Base-by-base conservation (phyloP, 257 asterid species). In the Ballota nigra region DNA sequence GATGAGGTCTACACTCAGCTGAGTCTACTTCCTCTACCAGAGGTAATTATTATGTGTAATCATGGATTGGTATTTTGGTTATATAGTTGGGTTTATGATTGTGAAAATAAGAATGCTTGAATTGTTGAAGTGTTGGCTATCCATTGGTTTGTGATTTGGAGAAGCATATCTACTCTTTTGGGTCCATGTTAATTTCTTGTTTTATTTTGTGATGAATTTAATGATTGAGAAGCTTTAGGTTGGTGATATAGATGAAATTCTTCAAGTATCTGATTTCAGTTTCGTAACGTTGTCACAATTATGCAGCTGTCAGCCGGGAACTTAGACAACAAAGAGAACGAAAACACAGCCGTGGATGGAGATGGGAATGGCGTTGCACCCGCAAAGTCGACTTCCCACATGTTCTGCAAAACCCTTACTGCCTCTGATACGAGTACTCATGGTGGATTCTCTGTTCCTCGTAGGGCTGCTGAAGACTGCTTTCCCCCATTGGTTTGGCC, bases 401-500 rank as follows among this genome's bases (percentile, higher is more conserved):
- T 95, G 99, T 95, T 95, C 84, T 95, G 99, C 86, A 95, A 95
- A 69, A 92, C 98, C 2, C 91, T 95, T 7, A 95, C 99, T 18
- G 99, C 97, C 56, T 95, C 99, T 0, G 98, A 95, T 80, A 95
- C 99, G 7, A 95, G 98, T 62, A 92, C 97, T 9, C 97, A 95
- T 64, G 99, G 99, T 75, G 99, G 99, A 66, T 95, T 95, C 81
- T 95, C 98, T 2, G 99, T 92, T 78, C 98, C 99, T 55, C 95
- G 98, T 26, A 85, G 99, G 72, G 99, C 99, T 76, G 99, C 99
- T 15, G 99, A 95, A 80, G 99, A 95, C 81, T 95, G 99, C 82
- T 95, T 95, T 72, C 98, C 98, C 2, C 98, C 97, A 81, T 86
- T 95, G 97, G 99, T 95, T 70, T 81, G 40, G 11, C 70, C 77